These are phyloP conservation scores for Lycium barbarum DNA, from an alignment of 257 asterid genomes.

Conservation along the genomic window DNA sequence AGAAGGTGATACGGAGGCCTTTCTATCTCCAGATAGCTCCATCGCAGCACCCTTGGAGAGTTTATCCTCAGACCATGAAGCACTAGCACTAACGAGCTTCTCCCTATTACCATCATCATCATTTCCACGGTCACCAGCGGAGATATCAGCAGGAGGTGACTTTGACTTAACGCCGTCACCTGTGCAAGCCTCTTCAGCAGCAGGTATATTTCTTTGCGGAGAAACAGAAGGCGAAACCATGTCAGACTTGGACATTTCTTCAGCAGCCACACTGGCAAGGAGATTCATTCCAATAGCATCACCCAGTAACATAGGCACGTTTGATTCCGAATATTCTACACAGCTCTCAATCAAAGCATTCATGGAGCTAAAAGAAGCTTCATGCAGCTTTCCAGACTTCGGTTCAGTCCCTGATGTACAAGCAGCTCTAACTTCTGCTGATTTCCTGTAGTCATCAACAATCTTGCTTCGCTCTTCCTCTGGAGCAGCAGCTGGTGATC, in stretches of 20 bases:
- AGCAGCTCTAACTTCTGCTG: constrained; percentile 43
- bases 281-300: constrained; percentile 95
- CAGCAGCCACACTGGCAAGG: constrained; percentile 96
- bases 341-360: constrained; percentile 95
- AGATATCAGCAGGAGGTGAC: constrained; percentile 43
- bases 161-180: constrained; percentile 60
- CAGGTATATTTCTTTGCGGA: constrained; percentile 52
- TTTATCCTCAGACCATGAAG: constrained; percentile 45
- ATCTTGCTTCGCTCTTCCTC: constrained; percentile 62
- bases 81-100: constrained; percentile 43
- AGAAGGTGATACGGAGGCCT: constrained; percentile 38
- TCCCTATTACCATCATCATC: constrained; percentile 45
- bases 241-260: constrained; percentile 72
- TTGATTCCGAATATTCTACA: constrained; percentile 78
- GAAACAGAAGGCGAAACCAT: constrained; percentile 62
- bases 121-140: constrained; percentile 33
- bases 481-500: constrained; percentile 48
- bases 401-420: constrained; percentile 45
- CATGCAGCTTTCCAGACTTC: constrained; percentile 56
- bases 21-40: constrained; percentile 41
- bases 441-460: constrained; percentile 47
- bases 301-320: constrained; percentile 64
- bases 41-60: constrained; percentile 35
- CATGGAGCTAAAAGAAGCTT: constrained; percentile 81
- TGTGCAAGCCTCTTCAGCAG: constrained; percentile 48